Conservation (phyloP, 345 rosid species). For the Raphanus sativus region DNA sequence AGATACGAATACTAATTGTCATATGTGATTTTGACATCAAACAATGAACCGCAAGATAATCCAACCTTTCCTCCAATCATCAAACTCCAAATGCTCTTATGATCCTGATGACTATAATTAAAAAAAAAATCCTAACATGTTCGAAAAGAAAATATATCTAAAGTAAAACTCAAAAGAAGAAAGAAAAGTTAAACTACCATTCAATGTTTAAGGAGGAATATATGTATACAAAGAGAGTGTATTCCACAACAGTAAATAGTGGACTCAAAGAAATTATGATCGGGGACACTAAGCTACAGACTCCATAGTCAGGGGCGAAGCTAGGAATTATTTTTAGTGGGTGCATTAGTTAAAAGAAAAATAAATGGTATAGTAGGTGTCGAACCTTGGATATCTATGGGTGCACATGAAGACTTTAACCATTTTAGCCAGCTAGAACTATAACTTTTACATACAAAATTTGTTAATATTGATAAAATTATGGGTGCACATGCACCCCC, state of each 20-base stretch:
- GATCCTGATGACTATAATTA: neutral
- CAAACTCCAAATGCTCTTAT: neutral
- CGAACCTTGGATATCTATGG: too few species aligned
- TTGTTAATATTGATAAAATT: too few species aligned
- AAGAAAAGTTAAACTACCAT: neutral
- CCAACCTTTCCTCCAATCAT: neutral
- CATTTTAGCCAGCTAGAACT: too few species aligned
- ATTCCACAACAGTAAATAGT: too few species aligned
- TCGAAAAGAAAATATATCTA: neutral
- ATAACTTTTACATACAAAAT: too few species aligned
- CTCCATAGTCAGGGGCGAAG: neutral
- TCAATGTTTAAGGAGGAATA: neutral
- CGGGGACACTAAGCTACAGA: neutral
- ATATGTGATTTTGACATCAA: neutral
- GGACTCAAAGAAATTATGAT: too few species aligned
- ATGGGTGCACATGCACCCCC: too few species aligned
- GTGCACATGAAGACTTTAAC: too few species aligned
- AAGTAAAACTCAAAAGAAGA: neutral
- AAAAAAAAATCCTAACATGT: neutral
- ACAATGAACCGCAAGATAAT: neutral
- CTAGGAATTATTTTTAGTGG: too few species aligned
- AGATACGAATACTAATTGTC: slow-evolving; percentile 3
- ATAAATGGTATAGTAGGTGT: too few species aligned
- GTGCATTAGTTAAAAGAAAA: too few species aligned
- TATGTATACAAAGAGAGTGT: too few species aligned